Percentiles rank a stretch among this genome's conserved stretches.
Conservation (phyloP, 2,329 filamentous ascomycete genomes). For the Lachnellula arida region DNA sequence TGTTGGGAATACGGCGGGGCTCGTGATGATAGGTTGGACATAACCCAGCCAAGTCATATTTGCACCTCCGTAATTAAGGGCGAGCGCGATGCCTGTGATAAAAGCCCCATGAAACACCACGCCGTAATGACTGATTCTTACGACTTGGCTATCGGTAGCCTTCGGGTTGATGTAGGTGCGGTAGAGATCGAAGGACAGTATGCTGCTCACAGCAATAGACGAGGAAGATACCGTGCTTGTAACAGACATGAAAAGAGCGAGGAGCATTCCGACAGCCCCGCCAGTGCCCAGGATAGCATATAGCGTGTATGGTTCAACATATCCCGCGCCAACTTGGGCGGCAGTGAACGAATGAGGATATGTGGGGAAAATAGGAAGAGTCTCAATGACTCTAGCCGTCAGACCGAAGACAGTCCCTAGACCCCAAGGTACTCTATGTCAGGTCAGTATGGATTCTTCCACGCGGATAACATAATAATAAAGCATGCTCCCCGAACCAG, state of each 20-base stretch:
- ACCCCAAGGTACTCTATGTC: slow-evolving; percentile 13
- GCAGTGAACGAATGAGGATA: slow-evolving; percentile 21
- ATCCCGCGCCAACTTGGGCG: slow-evolving; percentile 20
- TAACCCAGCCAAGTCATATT: slow-evolving; percentile 40
- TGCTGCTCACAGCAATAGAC: slow-evolving; percentile 47
- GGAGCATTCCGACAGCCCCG: slow-evolving; percentile 35
- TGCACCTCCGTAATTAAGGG: slow-evolving; percentile 44
- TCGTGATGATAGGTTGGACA: slow-evolving; percentile 13
- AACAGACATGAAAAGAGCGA: slow-evolving; percentile 48
- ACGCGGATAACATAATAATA: neutral
- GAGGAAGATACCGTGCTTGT: slow-evolving; percentile 46
- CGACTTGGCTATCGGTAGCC: slow-evolving; percentile 38
- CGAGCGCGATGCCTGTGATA: slow-evolving; percentile 44
- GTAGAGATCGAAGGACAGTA: slow-evolving; percentile 47
- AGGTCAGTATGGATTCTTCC: too few relatives aligned
- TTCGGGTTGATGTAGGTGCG: slow-evolving; percentile 45
- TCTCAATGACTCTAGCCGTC: slow-evolving; percentile 40
- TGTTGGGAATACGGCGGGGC: slow-evolving; percentile 29
- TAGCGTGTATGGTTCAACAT: slow-evolving; percentile 30
- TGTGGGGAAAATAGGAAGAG: slow-evolving; percentile 40
- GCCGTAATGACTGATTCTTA: slow-evolving; percentile 42
- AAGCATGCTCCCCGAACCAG: neutral
- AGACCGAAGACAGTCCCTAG: slow-evolving; percentile 44
- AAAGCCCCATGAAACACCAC: slow-evolving; percentile 45
- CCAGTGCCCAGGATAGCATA: slow-evolving; percentile 29